These are phyloP conservation scores for Boletellus ananas DNA, from an alignment of 768 basidiomycete genomes.

Conservation along the genomic window DNA sequence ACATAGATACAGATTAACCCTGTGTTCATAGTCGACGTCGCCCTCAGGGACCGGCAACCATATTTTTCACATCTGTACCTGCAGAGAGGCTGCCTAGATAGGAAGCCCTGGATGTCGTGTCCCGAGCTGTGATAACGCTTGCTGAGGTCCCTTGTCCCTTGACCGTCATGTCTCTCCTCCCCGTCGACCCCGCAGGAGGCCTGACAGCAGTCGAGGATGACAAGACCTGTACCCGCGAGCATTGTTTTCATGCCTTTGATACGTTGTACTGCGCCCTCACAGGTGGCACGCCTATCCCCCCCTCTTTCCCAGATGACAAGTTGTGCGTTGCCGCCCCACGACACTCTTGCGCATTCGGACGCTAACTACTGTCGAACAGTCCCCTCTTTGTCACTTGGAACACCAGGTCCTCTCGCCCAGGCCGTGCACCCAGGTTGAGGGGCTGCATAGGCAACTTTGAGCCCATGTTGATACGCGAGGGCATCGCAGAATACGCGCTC, in stretches of 20 bases:
- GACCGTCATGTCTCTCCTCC: constrained; percentile 52
- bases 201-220: constrained; percentile 36
- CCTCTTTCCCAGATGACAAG: constrained; percentile 67
- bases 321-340: constrained; percentile 55
- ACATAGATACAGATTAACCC: constrained; percentile 35
- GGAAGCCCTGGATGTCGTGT: constrained; percentile 18
- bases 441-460: constrained; percentile 97
- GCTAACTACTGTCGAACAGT: constrained; percentile 19
- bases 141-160: constrained; percentile 19
- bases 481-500: constrained; percentile 86
- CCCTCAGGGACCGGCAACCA: constrained; percentile 8
- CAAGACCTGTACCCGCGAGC: constrained; percentile 61
- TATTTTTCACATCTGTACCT: neutral
- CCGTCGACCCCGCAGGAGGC: constrained; percentile 45
- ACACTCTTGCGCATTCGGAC: neutral
- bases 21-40: constrained; percentile 32
- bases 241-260: constrained; percentile 82
- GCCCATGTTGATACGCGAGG: constrained; percentile 65
- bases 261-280: constrained; percentile 75
- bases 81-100: constrained; percentile 22
- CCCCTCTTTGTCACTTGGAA: constrained; percentile 99
- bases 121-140: neutral
- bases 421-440: constrained; percentile 61
- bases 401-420: constrained; percentile 57
- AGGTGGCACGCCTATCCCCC: constrained; percentile 45